A percentile compares a stretch with the other conserved stretches of the same genome.
These are phyloP conservation scores for Candida sonorensis DNA, from an alignment of 805 yeast genomes.

Conservation along the genomic window DNA sequence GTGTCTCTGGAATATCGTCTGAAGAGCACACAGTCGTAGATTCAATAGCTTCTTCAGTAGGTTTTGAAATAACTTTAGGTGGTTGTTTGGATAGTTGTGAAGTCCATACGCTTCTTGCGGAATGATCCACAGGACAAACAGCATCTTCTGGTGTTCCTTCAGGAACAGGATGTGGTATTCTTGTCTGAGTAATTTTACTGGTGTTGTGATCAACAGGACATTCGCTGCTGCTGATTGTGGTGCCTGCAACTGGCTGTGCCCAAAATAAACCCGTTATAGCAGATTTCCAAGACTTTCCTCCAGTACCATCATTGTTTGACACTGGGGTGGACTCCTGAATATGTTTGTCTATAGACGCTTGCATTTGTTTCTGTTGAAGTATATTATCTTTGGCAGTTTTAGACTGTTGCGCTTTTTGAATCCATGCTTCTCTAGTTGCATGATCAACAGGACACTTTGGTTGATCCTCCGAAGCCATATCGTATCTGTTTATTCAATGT, in stretches of 20 bases:
- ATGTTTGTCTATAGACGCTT: background rate
- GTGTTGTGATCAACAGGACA: constrained; percentile 4
- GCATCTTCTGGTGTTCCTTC: constrained; percentile 18
- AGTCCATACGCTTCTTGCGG: constrained; percentile 33
- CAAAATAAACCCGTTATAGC: constrained; percentile 5
- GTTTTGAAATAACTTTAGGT: constrained; percentile 25
- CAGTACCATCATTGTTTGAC: no score
- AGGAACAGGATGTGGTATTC: constrained; percentile 4
- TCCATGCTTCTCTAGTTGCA: constrained; percentile 53
- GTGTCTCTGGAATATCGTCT: no score
- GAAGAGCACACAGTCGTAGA: constrained; percentile 40
- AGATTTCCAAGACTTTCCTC: background rate
- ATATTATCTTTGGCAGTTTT: constrained; percentile 2
- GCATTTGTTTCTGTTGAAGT: background rate
- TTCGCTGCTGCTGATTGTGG: background rate
- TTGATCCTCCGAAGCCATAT: constrained; percentile 15
- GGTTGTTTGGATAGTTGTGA: background rate
- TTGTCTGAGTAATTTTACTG: background rate
- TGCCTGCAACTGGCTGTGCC: background rate
- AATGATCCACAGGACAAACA: constrained; percentile 33
- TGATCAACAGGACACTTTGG: constrained; percentile 66
- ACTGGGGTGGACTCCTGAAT: no score
- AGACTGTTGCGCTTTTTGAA: constrained; percentile 27
- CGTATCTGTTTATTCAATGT: no score
- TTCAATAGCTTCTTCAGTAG: constrained; percentile 41